Evolutionary conservation across 495 filamentous ascomycete species (phyloP).

Genomic region (Beverwykella pulmonaria): DNA sequence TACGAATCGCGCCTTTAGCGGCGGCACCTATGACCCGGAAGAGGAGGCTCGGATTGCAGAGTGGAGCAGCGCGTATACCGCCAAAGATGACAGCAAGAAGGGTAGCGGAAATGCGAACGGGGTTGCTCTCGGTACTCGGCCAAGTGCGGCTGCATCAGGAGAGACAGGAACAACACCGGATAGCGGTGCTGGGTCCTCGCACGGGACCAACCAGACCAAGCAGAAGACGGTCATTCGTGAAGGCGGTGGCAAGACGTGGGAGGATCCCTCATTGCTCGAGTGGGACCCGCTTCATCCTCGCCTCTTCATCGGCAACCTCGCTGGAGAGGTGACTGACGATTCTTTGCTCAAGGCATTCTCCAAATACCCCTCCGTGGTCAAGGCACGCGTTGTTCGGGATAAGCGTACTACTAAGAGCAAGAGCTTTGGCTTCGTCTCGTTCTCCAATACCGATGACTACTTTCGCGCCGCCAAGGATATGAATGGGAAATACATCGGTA

Average conservation of each 20-base stretch:
- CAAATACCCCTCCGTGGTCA: constrained; percentile 82
- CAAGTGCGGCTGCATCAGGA: constrained; percentile 30
- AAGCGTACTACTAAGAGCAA: constrained; percentile 94
- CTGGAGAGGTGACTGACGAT: constrained; percentile 98
- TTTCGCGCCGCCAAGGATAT: constrained; percentile 95
- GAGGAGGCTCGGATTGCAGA: constrained; percentile 92
- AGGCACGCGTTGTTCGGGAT: constrained; percentile 93
- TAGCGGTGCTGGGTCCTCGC: constrained; percentile 43
- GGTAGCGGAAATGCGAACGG: constrained; percentile 38
- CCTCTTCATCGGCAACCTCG: constrained; percentile 93
- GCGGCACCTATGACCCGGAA: constrained; percentile 68
- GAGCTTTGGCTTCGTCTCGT: constrained; percentile 95
- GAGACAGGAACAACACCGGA: constrained; percentile 46
- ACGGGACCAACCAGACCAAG: constrained; percentile 39
- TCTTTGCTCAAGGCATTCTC: constrained; percentile 91
- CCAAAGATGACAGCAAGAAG: constrained; percentile 54
- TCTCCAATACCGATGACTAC: constrained; percentile 92
- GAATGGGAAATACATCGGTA: constrained; percentile 98
- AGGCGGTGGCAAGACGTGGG: constrained; percentile 90
- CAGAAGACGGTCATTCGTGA: constrained; percentile 77
- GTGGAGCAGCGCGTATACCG: constrained; percentile 91
- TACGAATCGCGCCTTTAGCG: not conserved
- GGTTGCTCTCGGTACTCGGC: not conserved
- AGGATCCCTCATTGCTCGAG: constrained; percentile 80
- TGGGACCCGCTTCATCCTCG: constrained; percentile 97